Evolutionary conservation across 2,329 filamentous ascomycete species (phyloP).

Genomic region (Blastomyces percursus): DNA sequence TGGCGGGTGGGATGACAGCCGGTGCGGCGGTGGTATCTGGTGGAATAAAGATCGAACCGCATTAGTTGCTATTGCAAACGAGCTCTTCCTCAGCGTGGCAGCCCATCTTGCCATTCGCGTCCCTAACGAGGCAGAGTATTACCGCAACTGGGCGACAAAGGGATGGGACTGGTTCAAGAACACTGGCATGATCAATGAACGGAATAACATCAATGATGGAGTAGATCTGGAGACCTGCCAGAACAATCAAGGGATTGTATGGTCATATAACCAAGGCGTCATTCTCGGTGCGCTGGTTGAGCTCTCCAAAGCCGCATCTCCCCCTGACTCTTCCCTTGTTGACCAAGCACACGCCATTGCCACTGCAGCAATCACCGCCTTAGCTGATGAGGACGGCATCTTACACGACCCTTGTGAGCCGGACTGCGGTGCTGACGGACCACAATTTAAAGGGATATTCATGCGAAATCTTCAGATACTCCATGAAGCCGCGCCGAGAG

Average conservation of each 20-base stretch:
- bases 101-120: constrained; percentile 46
- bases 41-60: constrained; percentile 39
- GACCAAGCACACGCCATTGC: constrained; percentile 41
- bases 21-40: constrained; percentile 35
- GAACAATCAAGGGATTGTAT: constrained; percentile 21
- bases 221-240: constrained; percentile 21
- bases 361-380: constrained; percentile 39
- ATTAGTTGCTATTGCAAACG: constrained; percentile 46
- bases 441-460: constrained; percentile 65
- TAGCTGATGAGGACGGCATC: constrained; percentile 39
- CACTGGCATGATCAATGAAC: constrained; percentile 38
- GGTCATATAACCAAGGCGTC: constrained; percentile 52
- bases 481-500: constrained; percentile 40
- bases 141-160: constrained; percentile 37
- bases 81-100: constrained; percentile 45
- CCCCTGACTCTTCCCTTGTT: constrained; percentile 34
- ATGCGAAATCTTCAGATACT: constrained; percentile 53
- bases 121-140: constrained; percentile 19
- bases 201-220: constrained; percentile 39
- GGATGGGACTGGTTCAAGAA: constrained; percentile 43
- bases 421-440: constrained; percentile 40
- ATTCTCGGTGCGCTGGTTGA: constrained; percentile 49
- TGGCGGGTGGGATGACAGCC: constrained; percentile 27
- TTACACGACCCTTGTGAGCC: constrained; percentile 47
- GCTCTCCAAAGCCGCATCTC: constrained; percentile 31